phyloP scores from a whole-genome alignment of 768 basidiomycete genomes.

The Gymnopilus dilepis region DNA sequence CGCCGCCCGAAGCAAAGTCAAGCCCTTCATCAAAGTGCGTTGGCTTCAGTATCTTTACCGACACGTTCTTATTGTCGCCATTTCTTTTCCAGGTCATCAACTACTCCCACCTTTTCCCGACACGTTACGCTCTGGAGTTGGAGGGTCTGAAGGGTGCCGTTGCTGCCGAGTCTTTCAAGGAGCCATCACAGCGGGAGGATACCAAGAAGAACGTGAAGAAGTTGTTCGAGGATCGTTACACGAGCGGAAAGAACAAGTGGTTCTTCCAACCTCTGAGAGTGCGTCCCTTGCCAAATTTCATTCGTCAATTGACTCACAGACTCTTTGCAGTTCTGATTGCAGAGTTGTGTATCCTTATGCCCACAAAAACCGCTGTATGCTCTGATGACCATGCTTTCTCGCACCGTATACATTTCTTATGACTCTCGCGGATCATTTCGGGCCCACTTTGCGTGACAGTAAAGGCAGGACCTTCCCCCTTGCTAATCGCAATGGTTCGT shows the following conservation, averaged over 20 bases:
- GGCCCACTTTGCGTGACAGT: neutral
- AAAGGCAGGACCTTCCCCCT: neutral
- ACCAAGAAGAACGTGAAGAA: slow-evolving; percentile 98
- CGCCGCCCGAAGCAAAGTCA: slow-evolving; percentile 92
- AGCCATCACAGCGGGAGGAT: slow-evolving; percentile 93
- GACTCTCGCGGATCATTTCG: neutral
- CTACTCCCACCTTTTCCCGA: slow-evolving; percentile 99
- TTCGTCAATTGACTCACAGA: slow-evolving; percentile 8
- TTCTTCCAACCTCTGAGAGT: slow-evolving; percentile 91
- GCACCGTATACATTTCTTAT: slow-evolving; percentile 27
- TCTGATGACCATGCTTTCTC: slow-evolving; percentile 37
- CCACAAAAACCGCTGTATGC: slow-evolving; percentile 41
- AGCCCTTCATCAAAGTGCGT: slow-evolving; percentile 98
- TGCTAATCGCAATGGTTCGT: too few relatives aligned
- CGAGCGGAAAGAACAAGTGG: slow-evolving; percentile 95
- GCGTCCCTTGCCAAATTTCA: slow-evolving; percentile 30
- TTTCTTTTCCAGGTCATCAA: slow-evolving; percentile 68
- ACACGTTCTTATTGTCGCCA: neutral
- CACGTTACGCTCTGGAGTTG: slow-evolving; percentile 96
- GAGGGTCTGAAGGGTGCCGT: slow-evolving; percentile 92
- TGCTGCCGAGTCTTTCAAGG: slow-evolving; percentile 91
- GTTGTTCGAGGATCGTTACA: slow-evolving; percentile 94
- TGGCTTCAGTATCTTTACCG: neutral
- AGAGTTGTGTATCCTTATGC: slow-evolving; percentile 34
- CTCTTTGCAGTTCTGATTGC: slow-evolving; percentile 41